Evolutionary conservation across 805 yeast species (phyloP), one percentile per base, ranked within the genome.

Genomic region (Kluyveromyces starmeri): DNA sequence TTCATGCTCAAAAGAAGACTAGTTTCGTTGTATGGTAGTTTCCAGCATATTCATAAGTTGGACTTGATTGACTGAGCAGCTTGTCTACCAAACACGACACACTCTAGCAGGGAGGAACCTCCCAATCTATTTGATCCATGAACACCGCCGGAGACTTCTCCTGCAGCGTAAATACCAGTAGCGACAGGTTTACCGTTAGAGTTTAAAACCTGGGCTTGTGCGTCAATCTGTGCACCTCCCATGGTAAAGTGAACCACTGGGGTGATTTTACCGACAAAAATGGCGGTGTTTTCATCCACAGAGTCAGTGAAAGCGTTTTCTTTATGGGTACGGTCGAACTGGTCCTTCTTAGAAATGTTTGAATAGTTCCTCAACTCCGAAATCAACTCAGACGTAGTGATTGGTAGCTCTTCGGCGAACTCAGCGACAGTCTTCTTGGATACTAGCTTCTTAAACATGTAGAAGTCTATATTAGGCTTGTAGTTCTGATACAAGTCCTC

Each of bases 81-180:
- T 10, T 68, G 61, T 39, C 64, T 62, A 3, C 80, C 80, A 51
- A 69, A 75, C 0, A 75, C 80, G 6, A 72, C 79, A 60, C 80
- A 73, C 44, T 71, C 76, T 20, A 75, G 54, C 26, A 75, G 56
- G 28, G 75, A 66, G 9, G 75, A 67, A 1, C 81, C 82, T 20
- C 75, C 76, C 18, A 78, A 53, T 52, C 83, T 65, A 45, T 74
- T 73, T 11, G 62, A 67, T 8, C 84, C 84, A 48, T 77, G 83
- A 4, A 77, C 70, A 27, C 83, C 84, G 13, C 83, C 83, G 31
- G 78, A 70, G 14, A 73, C 70, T 50, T 78, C 84, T 10, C 84
- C 85, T 14, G 71, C 72, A 0, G 83, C 83, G 50, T 62, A 76
- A 7, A 77, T 47, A 11, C 77, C 75, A 2, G 55, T 46, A 3